Base-by-base conservation (phyloP, 2,329 filamentous ascomycete genomes). In the Fusarium nanum region DNA sequence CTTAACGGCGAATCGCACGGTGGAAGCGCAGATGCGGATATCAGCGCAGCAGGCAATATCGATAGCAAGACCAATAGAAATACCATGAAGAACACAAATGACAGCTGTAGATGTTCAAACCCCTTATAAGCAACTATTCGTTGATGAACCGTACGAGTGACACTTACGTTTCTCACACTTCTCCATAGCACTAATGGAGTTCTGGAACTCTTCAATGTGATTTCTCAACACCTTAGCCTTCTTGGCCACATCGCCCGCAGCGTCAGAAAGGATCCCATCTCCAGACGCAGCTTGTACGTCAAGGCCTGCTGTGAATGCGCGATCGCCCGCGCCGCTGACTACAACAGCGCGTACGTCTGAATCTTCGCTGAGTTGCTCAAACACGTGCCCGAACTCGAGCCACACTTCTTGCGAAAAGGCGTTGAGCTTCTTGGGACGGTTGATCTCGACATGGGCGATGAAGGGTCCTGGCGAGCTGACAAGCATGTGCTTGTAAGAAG, bases 401-500 rank as follows among this genome's bases (percentile, higher is more conserved):
- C 94, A 98, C 89, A 98, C 95, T 56, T 88, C 83, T 78, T 93
- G 89, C 71, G 89, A 87, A 80, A 97, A 98, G 70, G 94, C 90
- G 80, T 98, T 98, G 79, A 98, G 84, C 83, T 97, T 97, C 71
- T 88, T 81, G 2, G 94, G 89, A 2, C 94, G 88, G 83, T 97
- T 94, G 82, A 97, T 97, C 81, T 98, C 91, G 63, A 98, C 92
- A 78, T 97, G 93, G n/a, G 91, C 92, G 50, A 98, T 91, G 82
- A 89, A 89, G 76, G 91, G 86, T 40, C 82, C 76, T 1, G 94
- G 93, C 44, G 89, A 89, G n/a, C 87, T 89, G 73, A 97, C 85
- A 71, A 89, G 88, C 86, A 93, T 94, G 84, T 92, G 85, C 72
- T 90, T 83, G 81, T 88, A 91, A 37, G 72, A 70, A 41, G 80